phyloP scores from a whole-genome alignment of 805 yeast genomes.

The Torulaspora gathmanii region DNA sequence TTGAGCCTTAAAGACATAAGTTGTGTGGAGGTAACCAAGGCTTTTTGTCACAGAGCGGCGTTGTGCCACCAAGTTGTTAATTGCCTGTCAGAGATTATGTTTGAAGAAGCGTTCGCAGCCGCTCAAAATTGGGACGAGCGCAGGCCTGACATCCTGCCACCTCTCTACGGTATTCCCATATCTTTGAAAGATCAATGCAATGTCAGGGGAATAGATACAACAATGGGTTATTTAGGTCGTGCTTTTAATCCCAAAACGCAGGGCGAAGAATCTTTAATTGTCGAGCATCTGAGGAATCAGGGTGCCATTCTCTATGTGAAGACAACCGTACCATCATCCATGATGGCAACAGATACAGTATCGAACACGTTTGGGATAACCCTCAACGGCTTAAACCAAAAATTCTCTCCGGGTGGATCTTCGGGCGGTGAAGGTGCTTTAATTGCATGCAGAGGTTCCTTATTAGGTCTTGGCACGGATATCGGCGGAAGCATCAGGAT shows the following conservation, averaged over 20 bases:
- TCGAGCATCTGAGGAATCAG: constrained; percentile 17
- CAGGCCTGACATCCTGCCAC: constrained; percentile 51
- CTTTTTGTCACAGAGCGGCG: constrained; percentile 54
- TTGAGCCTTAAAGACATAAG: constrained; percentile 5
- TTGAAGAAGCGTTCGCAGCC: constrained; percentile 50
- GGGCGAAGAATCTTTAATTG: constrained; percentile 22
- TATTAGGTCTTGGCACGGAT: constrained; percentile 57
- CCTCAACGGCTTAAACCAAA: constrained; percentile 47
- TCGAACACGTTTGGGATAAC: constrained; percentile 53
- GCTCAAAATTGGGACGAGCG: constrained; percentile 50
- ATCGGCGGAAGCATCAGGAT: constrained; percentile 61
- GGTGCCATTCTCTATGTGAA: constrained; percentile 60
- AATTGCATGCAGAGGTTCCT: constrained; percentile 49
- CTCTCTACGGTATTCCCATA: constrained; percentile 63
- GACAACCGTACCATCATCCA: constrained; percentile 56
- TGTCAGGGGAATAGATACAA: constrained; percentile 22
- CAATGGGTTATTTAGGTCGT: constrained; percentile 22
- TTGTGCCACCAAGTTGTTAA: constrained; percentile 49
- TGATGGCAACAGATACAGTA: constrained; percentile 57
- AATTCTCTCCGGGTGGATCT: constrained; percentile 54
- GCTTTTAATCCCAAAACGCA: constrained; percentile 16
- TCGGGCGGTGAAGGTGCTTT: constrained; percentile 62
- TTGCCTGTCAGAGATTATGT: constrained; percentile 37
- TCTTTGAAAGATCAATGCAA: constrained; percentile 47
- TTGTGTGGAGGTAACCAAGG: constrained; percentile 27